A percentile compares a stretch with the other conserved stretches of the same genome.
These are phyloP conservation scores for Litchi chinensis DNA, from an alignment of 345 rosid genomes.

Conservation along the genomic window DNA sequence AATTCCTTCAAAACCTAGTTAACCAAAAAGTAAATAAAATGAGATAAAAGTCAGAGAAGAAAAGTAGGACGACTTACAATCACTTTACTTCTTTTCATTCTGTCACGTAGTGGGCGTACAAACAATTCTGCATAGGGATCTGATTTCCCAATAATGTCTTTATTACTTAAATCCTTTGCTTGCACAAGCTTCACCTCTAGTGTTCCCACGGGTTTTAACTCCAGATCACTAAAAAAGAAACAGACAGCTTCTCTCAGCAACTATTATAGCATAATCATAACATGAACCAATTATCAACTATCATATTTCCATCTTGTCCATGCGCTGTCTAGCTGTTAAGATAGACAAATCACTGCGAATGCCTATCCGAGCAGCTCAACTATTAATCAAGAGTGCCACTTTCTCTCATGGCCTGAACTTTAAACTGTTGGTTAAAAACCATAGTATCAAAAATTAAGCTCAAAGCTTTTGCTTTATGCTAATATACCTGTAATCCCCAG, in stretches of 20 bases:
- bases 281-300: slow-evolving; percentile 11
- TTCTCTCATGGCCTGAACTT: neutral
- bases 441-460: neutral
- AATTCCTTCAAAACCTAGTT: slow-evolving; percentile 19
- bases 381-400: neutral
- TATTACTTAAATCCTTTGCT: slow-evolving; percentile 89
- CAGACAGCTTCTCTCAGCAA: slow-evolving; percentile 16
- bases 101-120: slow-evolving; percentile 80
- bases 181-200: slow-evolving; percentile 99
- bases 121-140: slow-evolving; percentile 88
- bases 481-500: slow-evolving; percentile 93
- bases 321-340: slow-evolving; percentile 1
- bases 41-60: neutral
- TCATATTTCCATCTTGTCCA: slow-evolving; percentile 6
- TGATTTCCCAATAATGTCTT: slow-evolving; percentile 94
- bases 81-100: slow-evolving; percentile 77
- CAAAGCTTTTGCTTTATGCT: neutral
- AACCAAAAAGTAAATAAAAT: neutral
- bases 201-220: slow-evolving; percentile 86
- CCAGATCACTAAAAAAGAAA: slow-evolving; percentile 73
- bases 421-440: neutral
- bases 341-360: neutral
- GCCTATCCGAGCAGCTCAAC: neutral
- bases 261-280: neutral
- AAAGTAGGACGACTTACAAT: slow-evolving; percentile 55